Percentiles rank a stretch among this genome's conserved stretches.
Conservation (phyloP, 2,329 filamentous ascomycete genomes). For the Aspergillus carbonarius region DNA sequence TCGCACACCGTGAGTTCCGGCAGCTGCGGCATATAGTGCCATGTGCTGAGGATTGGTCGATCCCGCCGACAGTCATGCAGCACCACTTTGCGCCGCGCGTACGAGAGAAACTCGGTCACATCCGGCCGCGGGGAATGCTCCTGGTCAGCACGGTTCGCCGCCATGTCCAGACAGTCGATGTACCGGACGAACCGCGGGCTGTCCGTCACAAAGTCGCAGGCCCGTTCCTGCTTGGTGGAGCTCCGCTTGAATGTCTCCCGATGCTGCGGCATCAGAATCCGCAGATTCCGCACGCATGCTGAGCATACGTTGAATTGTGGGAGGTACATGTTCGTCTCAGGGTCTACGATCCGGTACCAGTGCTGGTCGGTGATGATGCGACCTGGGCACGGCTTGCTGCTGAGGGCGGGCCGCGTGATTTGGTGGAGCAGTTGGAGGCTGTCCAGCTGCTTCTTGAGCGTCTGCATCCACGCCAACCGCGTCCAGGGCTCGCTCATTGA, state of each 20-base stretch:
- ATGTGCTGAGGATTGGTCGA: constrained; percentile 62
- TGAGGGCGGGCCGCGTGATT: constrained; percentile 63
- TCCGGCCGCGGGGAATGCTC: constrained; percentile 46
- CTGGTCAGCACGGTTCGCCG: constrained; percentile 45
- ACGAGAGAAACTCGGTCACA: constrained; percentile 61
- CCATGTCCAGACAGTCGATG: constrained; percentile 56
- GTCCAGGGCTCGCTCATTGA: constrained; percentile 82
- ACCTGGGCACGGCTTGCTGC: constrained; percentile 59
- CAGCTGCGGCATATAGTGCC: constrained; percentile 75
- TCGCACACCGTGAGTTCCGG: constrained; percentile 81
- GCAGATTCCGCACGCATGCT: constrained; percentile 69
- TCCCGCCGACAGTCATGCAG: constrained; percentile 66
- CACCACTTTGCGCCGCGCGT: constrained; percentile 59
- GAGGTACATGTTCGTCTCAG: constrained; percentile 62
- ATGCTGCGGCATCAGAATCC: constrained; percentile 71
- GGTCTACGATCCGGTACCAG: constrained; percentile 77
- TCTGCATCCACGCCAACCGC: constrained; percentile 79
- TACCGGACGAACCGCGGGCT: constrained; percentile 58
- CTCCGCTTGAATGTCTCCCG: constrained; percentile 60
- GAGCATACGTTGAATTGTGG: constrained; percentile 73
- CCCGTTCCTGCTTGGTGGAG: constrained; percentile 50
- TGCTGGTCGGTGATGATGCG: constrained; percentile 55
- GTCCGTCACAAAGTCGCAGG: constrained; percentile 69
- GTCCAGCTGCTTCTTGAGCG: constrained; percentile 65
- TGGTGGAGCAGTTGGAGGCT: constrained; percentile 69